Evolutionary conservation across 2,329 filamentous ascomycete species (phyloP), one percentile per base, ranked within the genome.

Genomic region (Scortechinia acanthostroma): DNA sequence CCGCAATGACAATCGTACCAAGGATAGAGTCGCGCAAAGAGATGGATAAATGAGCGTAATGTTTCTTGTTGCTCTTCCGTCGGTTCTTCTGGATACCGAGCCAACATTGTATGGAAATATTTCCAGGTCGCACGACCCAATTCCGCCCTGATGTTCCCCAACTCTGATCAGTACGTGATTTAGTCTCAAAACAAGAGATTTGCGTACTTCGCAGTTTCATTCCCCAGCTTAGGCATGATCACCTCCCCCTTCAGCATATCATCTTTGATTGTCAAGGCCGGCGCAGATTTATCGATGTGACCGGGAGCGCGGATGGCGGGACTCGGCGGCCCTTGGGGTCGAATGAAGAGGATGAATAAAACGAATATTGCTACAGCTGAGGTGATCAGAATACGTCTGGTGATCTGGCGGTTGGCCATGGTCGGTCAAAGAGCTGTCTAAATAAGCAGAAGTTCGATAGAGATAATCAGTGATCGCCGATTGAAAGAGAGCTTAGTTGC

Each of bases 111-210:
- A 58, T 84, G 80, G 51, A 84, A 70, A 50, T 81, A 70, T 55
- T 81, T 80, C 80, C 80, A 84, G 25, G 78, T 74, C 46, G 80
- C 76, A 49, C 79, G 73, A 49, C 80, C 80, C 21, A 84, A 67
- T 60, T 84, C 80, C 48, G 76, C 79, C 61, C 73, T 77, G 47
- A 6, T 16, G 13, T 22, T 4, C 16, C 19, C 15, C 2, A 30
- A 15, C 10, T 6, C n/a, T 22, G 13, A 45, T 20, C 3, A 42
- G 17, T 17, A 13, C 42, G 17, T 17, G 3, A 16, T 5, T 14
- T n/a, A 4, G 43, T 3, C 2, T 17, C 1, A 23, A 19, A 16
- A 30, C 22, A 25, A 42, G 15, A 43, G 21, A n/a, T 16, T 20
- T 14, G 13, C 58, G 51, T 59, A 69, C 65, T 71, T 73, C 14